Evolutionary conservation across 768 basidiomycete genomes (phyloP).

Genomic region (Galerina marginata): DNA sequence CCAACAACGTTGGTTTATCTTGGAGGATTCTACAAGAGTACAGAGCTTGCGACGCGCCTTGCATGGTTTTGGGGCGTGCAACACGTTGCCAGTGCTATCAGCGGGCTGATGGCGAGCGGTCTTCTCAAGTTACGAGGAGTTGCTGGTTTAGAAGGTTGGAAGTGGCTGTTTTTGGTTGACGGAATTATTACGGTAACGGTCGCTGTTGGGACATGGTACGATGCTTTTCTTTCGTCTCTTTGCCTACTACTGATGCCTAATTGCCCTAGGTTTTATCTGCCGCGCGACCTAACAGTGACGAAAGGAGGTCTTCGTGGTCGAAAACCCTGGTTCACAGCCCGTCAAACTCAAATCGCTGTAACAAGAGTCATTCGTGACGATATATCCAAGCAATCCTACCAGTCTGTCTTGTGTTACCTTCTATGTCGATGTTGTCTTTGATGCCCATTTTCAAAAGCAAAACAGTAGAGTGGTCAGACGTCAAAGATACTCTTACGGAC

Average conservation of each 20-base stretch:
- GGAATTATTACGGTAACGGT: conserved; percentile 42
- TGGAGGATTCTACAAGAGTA: conserved; percentile 47
- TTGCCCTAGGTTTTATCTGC: conserved; percentile 39
- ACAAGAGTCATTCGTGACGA: conserved; percentile 44
- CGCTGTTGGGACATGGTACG: conserved; percentile 38
- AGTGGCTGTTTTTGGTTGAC: conserved; percentile 47
- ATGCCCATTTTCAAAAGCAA: conserved; percentile 24
- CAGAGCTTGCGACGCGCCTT: conserved; percentile 46
- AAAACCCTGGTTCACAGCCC: conserved; percentile 40
- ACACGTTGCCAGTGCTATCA: conserved; percentile 42
- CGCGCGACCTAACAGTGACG: conserved; percentile 32
- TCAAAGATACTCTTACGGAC: conserved; percentile 42
- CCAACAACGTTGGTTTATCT: conserved; percentile 48
- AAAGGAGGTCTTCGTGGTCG: conserved; percentile 37
- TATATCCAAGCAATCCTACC: conserved; percentile 41
- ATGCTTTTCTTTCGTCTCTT: neutral
- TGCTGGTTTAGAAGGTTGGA: conserved; percentile 44
- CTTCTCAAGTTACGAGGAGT: conserved; percentile 41
- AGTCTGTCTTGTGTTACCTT: conserved; percentile 28
- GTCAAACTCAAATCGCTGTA: conserved; percentile 40
- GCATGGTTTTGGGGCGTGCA: conserved; percentile 51
- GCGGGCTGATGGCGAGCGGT: conserved; percentile 47
- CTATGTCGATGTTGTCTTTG: neutral
- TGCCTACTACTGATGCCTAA: neutral
- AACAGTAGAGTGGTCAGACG: conserved; percentile 38